Evolutionary conservation across 202 grass and related monocot genomes (phyloP), one percentile per base, ranked within the genome.

Genomic region (Cymbopogon flexuosus): DNA sequence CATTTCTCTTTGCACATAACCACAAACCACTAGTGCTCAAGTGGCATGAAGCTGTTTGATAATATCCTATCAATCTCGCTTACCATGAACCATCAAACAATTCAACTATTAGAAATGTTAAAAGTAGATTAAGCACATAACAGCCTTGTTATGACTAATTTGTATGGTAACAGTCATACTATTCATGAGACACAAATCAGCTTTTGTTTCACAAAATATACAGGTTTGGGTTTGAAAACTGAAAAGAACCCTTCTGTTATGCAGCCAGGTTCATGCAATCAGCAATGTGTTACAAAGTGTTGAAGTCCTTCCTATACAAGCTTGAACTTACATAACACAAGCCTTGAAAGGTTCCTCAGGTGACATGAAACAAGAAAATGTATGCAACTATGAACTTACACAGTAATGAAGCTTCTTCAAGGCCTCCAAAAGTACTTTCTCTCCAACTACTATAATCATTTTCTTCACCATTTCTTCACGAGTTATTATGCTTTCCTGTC

Each of bases 391-490:
- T 8, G 61, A 33, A 91, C 91, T 93, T 93, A 97, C 94, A 83
- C 75, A 79, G 76, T 76, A 87, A 74, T 86, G 89, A 62, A 91
- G 68, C 46, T 86, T 88, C 59, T 73, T 89, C 51, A 97, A 70
- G 21, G 89, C 89, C 70, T 85, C 85, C 65, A 87, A 76, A 54
- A 93, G 82, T 64, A 97, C 41, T 75, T 93, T 76, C 14, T 97
- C 87, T 65, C 91, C 93, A 42, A 93, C 89, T 69, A 91, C 65
- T 67, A 88, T 59, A 82, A 86, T 91, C 66, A 91, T 93, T 36
- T 90, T 93, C 65, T 80, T 90, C 34, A 93, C 87, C 69, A 97
- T 83, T 71, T 93, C 85, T 79, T 86, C 89, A 35, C 89, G 85
- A 27, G 77, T 87, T 78, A 97, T 91, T 80, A 77, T 83, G 19